phyloP scores from a whole-genome alignment of 805 yeast species.

The Danielia reshetovae region DNA sequence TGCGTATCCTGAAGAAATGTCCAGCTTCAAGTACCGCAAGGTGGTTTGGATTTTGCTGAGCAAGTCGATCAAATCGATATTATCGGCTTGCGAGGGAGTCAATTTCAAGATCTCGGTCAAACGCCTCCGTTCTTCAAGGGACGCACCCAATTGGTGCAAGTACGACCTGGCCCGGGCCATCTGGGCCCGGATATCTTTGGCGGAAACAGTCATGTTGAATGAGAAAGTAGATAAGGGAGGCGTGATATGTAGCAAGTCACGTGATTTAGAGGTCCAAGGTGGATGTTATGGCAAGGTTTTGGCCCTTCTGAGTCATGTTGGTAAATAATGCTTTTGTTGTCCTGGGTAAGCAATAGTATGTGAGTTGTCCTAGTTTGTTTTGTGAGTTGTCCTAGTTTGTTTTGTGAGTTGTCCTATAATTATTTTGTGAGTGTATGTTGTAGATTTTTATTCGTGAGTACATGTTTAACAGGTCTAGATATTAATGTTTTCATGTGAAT shows the following conservation, averaged over 20 bases:
- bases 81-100: conserved; percentile 38
- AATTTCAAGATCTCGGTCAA: conserved; percentile 26
- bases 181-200: conserved; percentile 19
- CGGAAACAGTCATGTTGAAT: conserved; percentile 14
- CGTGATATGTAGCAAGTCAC: no score
- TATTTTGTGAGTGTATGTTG: no score
- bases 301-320: no score
- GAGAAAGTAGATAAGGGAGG: background rate
- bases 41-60: conserved; percentile 25
- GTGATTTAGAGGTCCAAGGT: no score
- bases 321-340: no score
- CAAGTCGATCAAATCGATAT: conserved; percentile 29
- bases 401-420: no score
- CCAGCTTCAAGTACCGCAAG: conserved; percentile 28
- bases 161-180: conserved; percentile 16
- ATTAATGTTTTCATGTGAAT: background rate
- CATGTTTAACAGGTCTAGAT: no score
- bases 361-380: no score
- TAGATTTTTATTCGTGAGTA: no score
- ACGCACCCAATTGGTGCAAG: conserved; percentile 26
- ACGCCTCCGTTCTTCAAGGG: conserved; percentile 31
- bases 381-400: no score
- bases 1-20: conserved; percentile 13
- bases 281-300: no score
- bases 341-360: no score